Conservation (phyloP, 257 asterid species). For the Phtheirospermum japonicum region DNA sequence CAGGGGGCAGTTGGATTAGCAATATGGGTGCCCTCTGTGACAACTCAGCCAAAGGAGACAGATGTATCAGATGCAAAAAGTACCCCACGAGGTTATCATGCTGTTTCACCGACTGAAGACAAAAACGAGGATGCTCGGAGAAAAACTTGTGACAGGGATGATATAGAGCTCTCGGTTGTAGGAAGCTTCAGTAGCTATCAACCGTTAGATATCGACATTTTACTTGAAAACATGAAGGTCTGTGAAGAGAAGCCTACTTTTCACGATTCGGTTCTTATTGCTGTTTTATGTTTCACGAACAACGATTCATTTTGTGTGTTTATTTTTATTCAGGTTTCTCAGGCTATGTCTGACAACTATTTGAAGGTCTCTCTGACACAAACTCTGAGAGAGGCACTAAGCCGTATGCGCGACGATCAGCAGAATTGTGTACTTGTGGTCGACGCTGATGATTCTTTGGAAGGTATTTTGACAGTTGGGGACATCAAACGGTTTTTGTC, state of each 20-base stretch:
- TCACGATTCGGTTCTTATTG: conserved; percentile 15
- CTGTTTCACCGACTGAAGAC: conserved; percentile 64
- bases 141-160: conserved; percentile 49
- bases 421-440: conserved; percentile 70
- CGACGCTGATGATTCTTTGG: conserved; percentile 65
- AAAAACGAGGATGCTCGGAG: conserved; percentile 45
- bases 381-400: conserved; percentile 67
- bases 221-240: conserved; percentile 84
- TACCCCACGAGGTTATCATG: conserved; percentile 54
- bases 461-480: conserved; percentile 84
- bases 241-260: conserved; percentile 24
- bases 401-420: conserved; percentile 66
- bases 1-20: conserved; percentile 99
- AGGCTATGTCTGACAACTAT: conserved; percentile 70
- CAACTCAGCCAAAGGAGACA: conserved; percentile 68
- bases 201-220: conserved; percentile 48
- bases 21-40: conserved; percentile 98
- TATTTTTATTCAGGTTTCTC: conserved; percentile 65
- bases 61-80: conserved; percentile 52
- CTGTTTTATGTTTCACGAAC: conserved; percentile 4
- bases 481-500: conserved; percentile 62
- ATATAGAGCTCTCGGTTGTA: conserved; percentile 64
- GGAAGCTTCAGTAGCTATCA: conserved; percentile 41
- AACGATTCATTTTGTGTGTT: conserved; percentile 3
- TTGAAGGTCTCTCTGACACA: conserved; percentile 57